Conservation (phyloP, 768 basidiomycete species). For the Suillus discolor region DNA sequence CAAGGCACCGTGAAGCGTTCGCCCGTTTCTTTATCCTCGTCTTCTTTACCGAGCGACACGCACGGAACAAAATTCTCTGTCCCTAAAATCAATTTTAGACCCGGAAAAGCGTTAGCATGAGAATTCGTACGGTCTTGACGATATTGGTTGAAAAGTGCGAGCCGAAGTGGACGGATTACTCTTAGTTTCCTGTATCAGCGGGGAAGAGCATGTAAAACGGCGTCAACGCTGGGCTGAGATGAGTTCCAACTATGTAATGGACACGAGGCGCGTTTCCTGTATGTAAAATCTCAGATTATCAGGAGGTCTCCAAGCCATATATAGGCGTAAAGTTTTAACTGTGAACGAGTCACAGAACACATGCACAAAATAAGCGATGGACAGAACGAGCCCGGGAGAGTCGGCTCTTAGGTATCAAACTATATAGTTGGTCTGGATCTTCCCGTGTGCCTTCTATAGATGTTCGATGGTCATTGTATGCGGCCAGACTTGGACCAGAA, state of each 20-base stretch:
- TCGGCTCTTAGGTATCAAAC: neutral
- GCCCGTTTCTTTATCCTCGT: conserved; percentile 41
- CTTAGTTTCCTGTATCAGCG: conserved; percentile 57
- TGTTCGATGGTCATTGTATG: neutral
- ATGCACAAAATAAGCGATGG: neutral
- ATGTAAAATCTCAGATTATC: conserved; percentile 50
- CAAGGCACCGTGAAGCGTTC: conserved; percentile 48
- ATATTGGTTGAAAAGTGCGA: conserved; percentile 28
- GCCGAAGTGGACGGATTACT: conserved; percentile 40
- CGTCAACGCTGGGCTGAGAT: conserved; percentile 35
- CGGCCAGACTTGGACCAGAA: neutral
- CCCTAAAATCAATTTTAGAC: conserved; percentile 35
- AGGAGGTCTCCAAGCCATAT: conserved; percentile 38
- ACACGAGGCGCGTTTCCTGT: conserved; percentile 48
- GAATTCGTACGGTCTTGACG: neutral
- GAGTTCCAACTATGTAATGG: conserved; percentile 35
- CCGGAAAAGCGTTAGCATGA: neutral
- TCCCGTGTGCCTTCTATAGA: neutral
- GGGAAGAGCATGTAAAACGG: conserved; percentile 38
- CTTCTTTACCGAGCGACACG: conserved; percentile 35
- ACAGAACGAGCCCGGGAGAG: neutral
- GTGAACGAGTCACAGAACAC: neutral
- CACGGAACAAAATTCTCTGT: conserved; percentile 39
- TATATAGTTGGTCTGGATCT: neutral
- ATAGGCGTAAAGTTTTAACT: neutral